These are phyloP conservation scores for Pleurotus citrinopileatus DNA, from an alignment of 768 basidiomycete genomes.

Conservation along the genomic window DNA sequence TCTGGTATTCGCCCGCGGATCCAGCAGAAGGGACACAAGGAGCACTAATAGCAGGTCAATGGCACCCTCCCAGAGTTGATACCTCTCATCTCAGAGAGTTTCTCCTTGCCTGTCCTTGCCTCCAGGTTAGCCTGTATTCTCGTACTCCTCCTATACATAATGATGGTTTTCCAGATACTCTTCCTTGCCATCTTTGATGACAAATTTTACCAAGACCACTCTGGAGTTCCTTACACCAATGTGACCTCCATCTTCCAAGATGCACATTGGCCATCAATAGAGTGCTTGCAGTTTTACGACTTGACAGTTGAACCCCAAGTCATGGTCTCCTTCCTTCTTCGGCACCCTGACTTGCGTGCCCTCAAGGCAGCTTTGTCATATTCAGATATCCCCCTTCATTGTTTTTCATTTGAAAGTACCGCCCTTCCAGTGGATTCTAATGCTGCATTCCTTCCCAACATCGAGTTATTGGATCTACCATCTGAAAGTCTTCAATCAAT, in stretches of 20 bases:
- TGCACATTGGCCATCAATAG: not conserved
- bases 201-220: not conserved
- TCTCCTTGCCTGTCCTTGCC: not conserved
- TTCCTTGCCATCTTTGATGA: not conserved
- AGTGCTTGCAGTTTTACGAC: not conserved
- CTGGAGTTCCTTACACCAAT: not conserved
- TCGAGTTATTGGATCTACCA: not conserved
- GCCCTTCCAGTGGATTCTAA: not conserved
- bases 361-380: not conserved
- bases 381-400: not conserved
- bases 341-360: not conserved
- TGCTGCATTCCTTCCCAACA: not conserved
- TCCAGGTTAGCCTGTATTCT: no score
- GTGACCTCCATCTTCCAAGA: not conserved
- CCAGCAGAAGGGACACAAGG: not conserved
- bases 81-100: not conserved
- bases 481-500: not conserved
- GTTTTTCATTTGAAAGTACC: not conserved
- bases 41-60: not conserved
- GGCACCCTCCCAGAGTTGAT: not conserved
- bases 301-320: not conserved
- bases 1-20: not conserved
- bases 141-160: no score
- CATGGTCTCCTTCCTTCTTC: not conserved
- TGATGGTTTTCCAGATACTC: no score